Base-by-base conservation (phyloP, 2,329 filamentous ascomycete genomes). In the Cladophialophora chaetospira region DNA sequence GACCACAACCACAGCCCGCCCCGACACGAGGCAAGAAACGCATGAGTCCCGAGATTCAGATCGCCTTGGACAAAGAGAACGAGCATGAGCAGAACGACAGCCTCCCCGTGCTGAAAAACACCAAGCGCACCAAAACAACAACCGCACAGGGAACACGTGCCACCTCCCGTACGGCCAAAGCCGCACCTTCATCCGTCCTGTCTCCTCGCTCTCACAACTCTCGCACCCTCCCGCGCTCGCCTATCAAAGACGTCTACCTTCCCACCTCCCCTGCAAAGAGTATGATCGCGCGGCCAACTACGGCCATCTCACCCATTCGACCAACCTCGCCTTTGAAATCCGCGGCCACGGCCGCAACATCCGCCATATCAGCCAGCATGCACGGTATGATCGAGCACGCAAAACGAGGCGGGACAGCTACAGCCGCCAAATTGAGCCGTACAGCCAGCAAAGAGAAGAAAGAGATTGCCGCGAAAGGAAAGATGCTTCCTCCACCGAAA, bases 191-290 rank as follows among this genome's bases (percentile, higher is more conserved):
- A 82, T 88, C 70, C 21, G 82, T 95, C 33, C 79, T 96, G 2
- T 96, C 91, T 1, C 91, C 91, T 1, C 88, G 89, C 50, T 92
- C 89, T 0, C 87, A 88, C 57, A 96, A 96, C 69, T 88, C 88
- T 4, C 85, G 89, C 49, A 80, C 88, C 13, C 76, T 82, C 19
- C 82, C 82, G 17, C 82, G 84, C 46, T 82, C 81, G 1, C 81
- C 80, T 1, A 67, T 80, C 54, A 74, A 75, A 71, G 63, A 79
- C 67, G 71, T 73, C 56, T 58, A 68, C 19, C 71, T 70, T 6
- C 73, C 76, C 5, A 31, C 40, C 2, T 65, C 64, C 13, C 63
- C 63, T 5, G 38, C 51, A 2, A 63, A 63, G 42, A 77, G 82
- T 2, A 78, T 80, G 55, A 76, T 85, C 35, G 77, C 82, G 21